These are phyloP conservation scores for Centrapalus pauciflorus DNA, from an alignment of 129 eudicot species.

Conservation along the genomic window DNA sequence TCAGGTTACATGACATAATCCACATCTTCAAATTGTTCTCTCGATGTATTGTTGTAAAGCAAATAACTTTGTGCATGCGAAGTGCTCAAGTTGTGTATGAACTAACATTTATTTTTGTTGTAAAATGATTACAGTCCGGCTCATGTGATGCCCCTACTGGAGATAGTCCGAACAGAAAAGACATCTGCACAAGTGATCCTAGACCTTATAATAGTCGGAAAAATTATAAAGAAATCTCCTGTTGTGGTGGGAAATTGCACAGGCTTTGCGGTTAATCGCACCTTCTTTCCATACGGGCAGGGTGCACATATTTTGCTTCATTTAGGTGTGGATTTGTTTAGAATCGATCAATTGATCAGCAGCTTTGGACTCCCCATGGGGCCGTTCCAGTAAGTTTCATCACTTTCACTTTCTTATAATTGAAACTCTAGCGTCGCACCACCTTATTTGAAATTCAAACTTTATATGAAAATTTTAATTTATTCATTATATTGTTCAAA, in stretches of 20 bases:
- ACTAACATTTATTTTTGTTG: slow-evolving; percentile 18
- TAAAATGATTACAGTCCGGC: slow-evolving; percentile 66
- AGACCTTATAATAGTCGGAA: slow-evolving; percentile 87
- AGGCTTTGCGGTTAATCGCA: slow-evolving; percentile 89
- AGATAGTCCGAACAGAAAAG: slow-evolving; percentile 81
- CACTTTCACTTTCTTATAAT: too few relatives aligned
- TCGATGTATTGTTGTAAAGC: not conserved
- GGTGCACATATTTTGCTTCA: slow-evolving; percentile 72
- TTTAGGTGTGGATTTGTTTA: slow-evolving; percentile 81
- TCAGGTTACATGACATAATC: slow-evolving; percentile 52
- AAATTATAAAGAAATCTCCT: slow-evolving; percentile 74
- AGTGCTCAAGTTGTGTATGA: too few relatives aligned
- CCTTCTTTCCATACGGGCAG: slow-evolving; percentile 87
- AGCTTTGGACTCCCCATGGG: slow-evolving; percentile 94
- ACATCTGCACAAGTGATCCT: slow-evolving; percentile 91
- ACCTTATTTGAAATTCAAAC: not conserved
- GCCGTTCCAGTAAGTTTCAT: slow-evolving; percentile 87
- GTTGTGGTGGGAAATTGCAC: slow-evolving; percentile 96
- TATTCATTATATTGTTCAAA: too few relatives aligned
- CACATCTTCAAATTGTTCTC: not conserved
- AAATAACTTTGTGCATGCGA: too few relatives aligned
- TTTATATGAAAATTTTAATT: too few relatives aligned
- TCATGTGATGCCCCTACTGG: slow-evolving; percentile 95
- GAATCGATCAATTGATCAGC: slow-evolving; percentile 73
- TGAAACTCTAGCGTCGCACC: too few relatives aligned